Evolutionary conservation across 140 eudicot species (phyloP).

Genomic region (Flaveria floridana): DNA sequence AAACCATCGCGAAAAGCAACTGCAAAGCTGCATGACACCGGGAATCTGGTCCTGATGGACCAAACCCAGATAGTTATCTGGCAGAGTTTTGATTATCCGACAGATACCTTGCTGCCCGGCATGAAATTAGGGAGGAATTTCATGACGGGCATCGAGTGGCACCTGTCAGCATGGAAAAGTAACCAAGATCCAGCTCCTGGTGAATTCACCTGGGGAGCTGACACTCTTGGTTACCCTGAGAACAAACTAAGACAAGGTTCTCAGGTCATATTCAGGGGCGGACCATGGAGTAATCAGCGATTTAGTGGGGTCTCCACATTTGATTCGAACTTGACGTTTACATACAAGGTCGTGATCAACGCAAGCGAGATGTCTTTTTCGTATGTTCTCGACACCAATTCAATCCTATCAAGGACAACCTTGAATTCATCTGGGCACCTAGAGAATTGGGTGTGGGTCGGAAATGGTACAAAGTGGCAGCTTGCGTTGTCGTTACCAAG

Average conservation of each 20-base stretch:
- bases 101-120: constrained; percentile 28
- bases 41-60: constrained; percentile 30
- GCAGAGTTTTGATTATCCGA: constrained; percentile 42
- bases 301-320: constrained; percentile 26
- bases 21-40: constrained; percentile 27
- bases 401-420: constrained; percentile 25
- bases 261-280: constrained; percentile 14
- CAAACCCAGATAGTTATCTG: constrained; percentile 6
- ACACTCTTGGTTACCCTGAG: constrained; percentile 37
- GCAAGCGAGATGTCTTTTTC: constrained; percentile 21
- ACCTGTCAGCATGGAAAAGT: constrained; percentile 34
- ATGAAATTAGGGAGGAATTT: constrained; percentile 30
- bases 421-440: constrained; percentile 34
- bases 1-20: not conserved
- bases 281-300: constrained; percentile 34
- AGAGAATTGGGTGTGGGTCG: constrained; percentile 39
- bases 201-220: constrained; percentile 29
- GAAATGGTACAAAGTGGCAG: constrained; percentile 32
- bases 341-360: constrained; percentile 14
- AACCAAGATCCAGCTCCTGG: constrained; percentile 39
- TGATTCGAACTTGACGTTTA: constrained; percentile 7
- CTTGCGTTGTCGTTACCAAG: constrained; percentile 23
- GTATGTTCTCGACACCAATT: constrained; percentile 16
- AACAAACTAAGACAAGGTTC: constrained; percentile 27
- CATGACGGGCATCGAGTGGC: constrained; percentile 15